Evolutionary conservation across 345 rosid genomes (phyloP), one percentile per base, ranked within the genome.

Genomic region (Eucalyptus curtisii): DNA sequence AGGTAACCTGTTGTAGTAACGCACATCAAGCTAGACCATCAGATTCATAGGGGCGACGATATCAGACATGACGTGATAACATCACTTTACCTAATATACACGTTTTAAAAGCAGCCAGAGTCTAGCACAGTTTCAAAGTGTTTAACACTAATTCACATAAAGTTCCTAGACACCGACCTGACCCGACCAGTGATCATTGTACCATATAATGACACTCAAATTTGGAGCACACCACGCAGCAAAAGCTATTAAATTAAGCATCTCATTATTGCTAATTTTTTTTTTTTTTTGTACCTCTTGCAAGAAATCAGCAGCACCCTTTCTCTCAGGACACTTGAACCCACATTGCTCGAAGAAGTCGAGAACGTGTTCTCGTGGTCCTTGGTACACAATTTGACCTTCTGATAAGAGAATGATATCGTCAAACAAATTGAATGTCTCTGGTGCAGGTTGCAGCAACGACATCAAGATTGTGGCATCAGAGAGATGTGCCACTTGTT

Each of bases 371-470:
- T 93, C 92, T 9, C 97, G 96, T 81, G 99, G 98, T 87, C 99
- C 99, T 89, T 94, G 95, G 89, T 97, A 98, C 17, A 95, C 98
- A 86, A 97, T 94, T 89, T 94, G 95, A 9, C 99, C 99, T 87
- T 98, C 98, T 0, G 98, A 95, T 85, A 97, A 87, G 42, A 98
- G 93, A 48, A 95, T 89, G 87, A 98, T 93, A 55, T 97, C 99
- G 84, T 97, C 99, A 86, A 98, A 98, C 7, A 97, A 94, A 68
- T 96, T 97, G 13, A 94, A 97, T 33, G 99, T 95, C 93, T 98
- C 99, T 1, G 98, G 99, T 87, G 99, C 98, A 5, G 99, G 99
- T 86, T 98, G 98, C 79, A 97, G 95, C 7, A 96, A 91, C 76
- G 99, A 96, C 95, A 96, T 93, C 55, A 96, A 90, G 89, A 97